phyloP scores from a whole-genome alignment of 2,329 filamentous ascomycete genomes.

The Pseudogymnoascus sp. region DNA sequence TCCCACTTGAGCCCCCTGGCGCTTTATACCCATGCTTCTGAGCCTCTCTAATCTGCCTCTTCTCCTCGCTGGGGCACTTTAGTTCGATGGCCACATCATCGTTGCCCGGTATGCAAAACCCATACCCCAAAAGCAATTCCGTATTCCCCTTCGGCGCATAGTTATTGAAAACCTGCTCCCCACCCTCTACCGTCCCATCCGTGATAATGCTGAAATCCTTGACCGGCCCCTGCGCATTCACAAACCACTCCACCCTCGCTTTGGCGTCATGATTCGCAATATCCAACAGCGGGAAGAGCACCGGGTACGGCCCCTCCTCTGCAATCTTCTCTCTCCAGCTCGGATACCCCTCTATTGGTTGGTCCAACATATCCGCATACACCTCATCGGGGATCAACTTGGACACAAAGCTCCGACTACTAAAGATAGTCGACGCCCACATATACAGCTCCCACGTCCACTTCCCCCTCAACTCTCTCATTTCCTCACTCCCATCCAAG shows the following conservation, averaged over 20 bases:
- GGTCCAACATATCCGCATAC: constrained; percentile 1
- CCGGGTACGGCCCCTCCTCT: constrained; percentile 30
- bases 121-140: constrained; percentile 54
- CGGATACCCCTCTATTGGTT: neutral
- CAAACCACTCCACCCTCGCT: constrained; percentile 46
- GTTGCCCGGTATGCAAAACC: constrained; percentile 45
- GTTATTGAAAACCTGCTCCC: constrained; percentile 54
- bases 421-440: constrained; percentile 59
- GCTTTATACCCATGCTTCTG: constrained; percentile 5
- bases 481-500: constrained; percentile 1
- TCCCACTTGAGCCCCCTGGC: neutral
- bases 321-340: constrained; percentile 2
- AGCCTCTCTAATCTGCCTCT: neutral
- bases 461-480: constrained; percentile 3
- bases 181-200: constrained; percentile 36
- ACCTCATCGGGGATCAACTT: constrained; percentile 40
- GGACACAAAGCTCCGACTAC: constrained; percentile 56
- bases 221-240: constrained; percentile 33
- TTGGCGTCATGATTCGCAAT: constrained; percentile 59
- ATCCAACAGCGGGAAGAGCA: constrained; percentile 61
- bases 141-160: constrained; percentile 66
- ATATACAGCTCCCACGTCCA: constrained; percentile 42
- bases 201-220: constrained; percentile 37
- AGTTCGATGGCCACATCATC: constrained; percentile 15
- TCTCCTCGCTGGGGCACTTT: neutral